These are phyloP conservation scores for Emericellopsis cladophorae DNA, from an alignment of 2,329 filamentous ascomycete genomes.

Conservation along the genomic window DNA sequence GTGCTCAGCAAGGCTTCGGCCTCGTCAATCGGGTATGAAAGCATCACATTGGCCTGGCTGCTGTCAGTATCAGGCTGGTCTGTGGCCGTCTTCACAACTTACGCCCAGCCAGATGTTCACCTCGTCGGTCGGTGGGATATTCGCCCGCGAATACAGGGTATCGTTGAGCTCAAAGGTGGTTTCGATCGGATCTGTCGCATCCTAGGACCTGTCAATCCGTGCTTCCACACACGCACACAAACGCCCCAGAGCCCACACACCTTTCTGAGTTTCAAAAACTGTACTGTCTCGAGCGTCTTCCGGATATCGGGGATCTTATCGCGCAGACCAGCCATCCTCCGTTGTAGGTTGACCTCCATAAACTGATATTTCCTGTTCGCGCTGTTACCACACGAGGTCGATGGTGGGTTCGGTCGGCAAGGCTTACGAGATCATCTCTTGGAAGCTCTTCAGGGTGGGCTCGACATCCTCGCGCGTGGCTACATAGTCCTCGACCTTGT, in stretches of 20 bases:
- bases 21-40: constrained; percentile 84
- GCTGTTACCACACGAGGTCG: not conserved
- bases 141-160: constrained; percentile 82
- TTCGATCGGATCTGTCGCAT: constrained; percentile 59
- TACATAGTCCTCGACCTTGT: constrained; percentile 82
- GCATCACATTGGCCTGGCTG: constrained; percentile 81
- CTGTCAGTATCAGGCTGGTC: constrained; percentile 9
- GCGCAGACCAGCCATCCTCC: constrained; percentile 66
- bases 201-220: constrained; percentile 16
- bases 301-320: constrained; percentile 97
- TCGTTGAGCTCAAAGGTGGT: constrained; percentile 96
- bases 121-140: constrained; percentile 71
- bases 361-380: constrained; percentile 88
- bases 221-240: not conserved
- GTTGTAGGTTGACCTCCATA: constrained; percentile 91
- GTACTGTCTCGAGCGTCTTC: constrained; percentile 87
- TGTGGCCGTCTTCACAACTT: constrained; percentile 17
- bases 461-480: constrained; percentile 68
- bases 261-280: constrained; percentile 67
- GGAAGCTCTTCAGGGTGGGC: constrained; percentile 67
- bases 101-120: constrained; percentile 96
- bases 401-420: not conserved
- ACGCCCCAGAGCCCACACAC: constrained; percentile 23
- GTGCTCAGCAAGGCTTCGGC: constrained; percentile 66
- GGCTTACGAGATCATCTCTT: constrained; percentile 86